These are phyloP conservation scores for Fusarium redolens DNA, from an alignment of 2,329 filamentous ascomycete species.

Conservation along the genomic window DNA sequence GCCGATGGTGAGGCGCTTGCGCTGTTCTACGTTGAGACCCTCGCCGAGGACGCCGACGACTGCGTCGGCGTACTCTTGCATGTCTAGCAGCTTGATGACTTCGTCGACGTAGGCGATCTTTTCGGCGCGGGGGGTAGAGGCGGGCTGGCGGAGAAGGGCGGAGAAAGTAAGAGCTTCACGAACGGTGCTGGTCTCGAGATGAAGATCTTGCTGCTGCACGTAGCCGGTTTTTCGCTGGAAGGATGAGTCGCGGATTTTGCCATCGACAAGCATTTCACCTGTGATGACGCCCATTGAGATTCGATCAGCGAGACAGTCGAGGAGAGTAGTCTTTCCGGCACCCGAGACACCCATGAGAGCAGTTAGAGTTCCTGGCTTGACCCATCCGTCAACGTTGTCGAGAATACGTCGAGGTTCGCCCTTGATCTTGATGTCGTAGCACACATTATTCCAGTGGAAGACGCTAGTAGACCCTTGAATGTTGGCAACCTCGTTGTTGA, in stretches of 20 bases:
- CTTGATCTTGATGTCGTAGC: constrained; percentile 78
- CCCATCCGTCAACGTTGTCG: constrained; percentile 78
- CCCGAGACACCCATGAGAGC: constrained; percentile 70
- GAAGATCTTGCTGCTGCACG: constrained; percentile 74
- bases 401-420: constrained; percentile 75
- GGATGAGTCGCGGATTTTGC: constrained; percentile 71
- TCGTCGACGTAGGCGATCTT: constrained; percentile 65
- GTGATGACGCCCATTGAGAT: constrained; percentile 78
- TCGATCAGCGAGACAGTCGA: constrained; percentile 73
- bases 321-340: constrained; percentile 73
- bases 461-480: constrained; percentile 52
- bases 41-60: constrained; percentile 60
- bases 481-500: constrained; percentile 10
- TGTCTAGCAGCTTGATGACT: constrained; percentile 65
- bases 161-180: constrained; percentile 55
- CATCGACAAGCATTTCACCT: constrained; percentile 78
- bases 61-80: constrained; percentile 66
- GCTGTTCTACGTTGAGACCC: constrained; percentile 61
- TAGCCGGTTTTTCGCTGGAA: constrained; percentile 80
- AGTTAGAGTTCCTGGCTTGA: constrained; percentile 78
- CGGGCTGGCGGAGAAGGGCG: constrained; percentile 59
- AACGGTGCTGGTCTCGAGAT: constrained; percentile 58
- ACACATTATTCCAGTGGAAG: constrained; percentile 79
- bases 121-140: constrained; percentile 56
- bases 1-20: constrained; percentile 64